Evolutionary conservation across 139 green algal genomes (phyloP).

Genomic region (Pseudopediastrum boryanum): DNA sequence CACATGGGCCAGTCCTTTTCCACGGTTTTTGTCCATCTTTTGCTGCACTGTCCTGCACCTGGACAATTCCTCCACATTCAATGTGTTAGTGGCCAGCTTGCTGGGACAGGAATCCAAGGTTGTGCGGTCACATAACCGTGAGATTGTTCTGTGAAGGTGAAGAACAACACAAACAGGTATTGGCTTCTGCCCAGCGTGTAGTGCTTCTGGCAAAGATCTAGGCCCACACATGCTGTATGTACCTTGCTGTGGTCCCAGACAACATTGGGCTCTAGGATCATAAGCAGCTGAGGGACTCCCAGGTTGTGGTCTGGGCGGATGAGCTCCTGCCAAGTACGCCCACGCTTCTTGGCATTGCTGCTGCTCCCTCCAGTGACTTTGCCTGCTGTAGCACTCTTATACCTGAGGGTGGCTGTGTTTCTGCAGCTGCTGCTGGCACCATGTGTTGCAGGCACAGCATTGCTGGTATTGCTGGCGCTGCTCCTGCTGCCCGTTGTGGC

Average conservation of each 20-base stretch:
- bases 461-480: constrained; percentile 7
- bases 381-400: neutral
- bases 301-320: constrained; percentile 57
- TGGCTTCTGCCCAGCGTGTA: too few relatives aligned
- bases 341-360: neutral
- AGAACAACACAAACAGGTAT: too few relatives aligned
- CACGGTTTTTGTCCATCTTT: too few relatives aligned
- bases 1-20: too few relatives aligned
- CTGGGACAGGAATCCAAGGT: too few relatives aligned
- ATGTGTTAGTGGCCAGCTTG: too few relatives aligned
- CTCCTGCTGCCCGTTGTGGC: neutral
- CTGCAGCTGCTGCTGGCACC: neutral
- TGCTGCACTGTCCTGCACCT: too few relatives aligned
- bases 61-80: too few relatives aligned
- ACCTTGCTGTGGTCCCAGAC: constrained; percentile 74
- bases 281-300: constrained; percentile 67
- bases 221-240: too few relatives aligned
- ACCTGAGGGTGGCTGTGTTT: neutral
- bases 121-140: too few relatives aligned
- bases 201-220: too few relatives aligned
- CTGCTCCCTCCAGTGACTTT: neutral
- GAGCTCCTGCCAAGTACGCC: constrained; percentile 49
- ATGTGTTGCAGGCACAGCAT: neutral
- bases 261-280: constrained; percentile 71
- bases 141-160: too few relatives aligned